Percentiles rank a stretch among this genome's conserved stretches.
Evolutionary conservation across 164 flowering plant species (phyloP).

Genomic region (Berberis thunbergii): DNA sequence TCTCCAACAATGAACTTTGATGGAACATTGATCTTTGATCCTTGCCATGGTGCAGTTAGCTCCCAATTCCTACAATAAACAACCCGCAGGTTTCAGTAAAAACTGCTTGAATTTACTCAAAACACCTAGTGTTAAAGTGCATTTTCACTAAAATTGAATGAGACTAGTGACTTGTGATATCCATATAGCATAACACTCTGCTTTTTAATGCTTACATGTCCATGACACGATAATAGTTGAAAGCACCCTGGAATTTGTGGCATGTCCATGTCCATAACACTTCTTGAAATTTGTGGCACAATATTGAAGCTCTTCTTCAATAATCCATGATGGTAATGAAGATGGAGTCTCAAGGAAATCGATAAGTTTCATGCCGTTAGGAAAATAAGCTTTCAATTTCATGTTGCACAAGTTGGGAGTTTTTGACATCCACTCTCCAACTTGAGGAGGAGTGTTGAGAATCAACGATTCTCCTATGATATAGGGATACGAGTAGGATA

Average conservation of each 20-base stretch:
- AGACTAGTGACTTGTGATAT: constrained; percentile 37
- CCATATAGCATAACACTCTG: constrained; percentile 37
- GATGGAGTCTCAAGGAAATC: constrained; percentile 29
- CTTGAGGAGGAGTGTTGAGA: too few relatives aligned
- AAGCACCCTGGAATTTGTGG: too few relatives aligned
- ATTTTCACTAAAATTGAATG: constrained; percentile 38
- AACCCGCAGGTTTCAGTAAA: background rate
- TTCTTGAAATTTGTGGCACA: constrained; percentile 40
- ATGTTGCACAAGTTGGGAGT: too few relatives aligned
- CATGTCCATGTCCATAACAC: too few relatives aligned
- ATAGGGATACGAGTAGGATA: too few relatives aligned
- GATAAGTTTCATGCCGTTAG: constrained; percentile 32
- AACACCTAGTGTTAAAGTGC: background rate
- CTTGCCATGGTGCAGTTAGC: constrained; percentile 21
- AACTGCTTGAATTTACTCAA: background rate
- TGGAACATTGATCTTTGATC: constrained; percentile 19
- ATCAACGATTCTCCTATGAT: too few relatives aligned
- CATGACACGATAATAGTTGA: too few relatives aligned
- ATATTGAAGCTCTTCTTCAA: constrained; percentile 39
- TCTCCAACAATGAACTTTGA: constrained; percentile 22
- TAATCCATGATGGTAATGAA: constrained; percentile 37
- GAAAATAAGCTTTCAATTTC: too few relatives aligned
- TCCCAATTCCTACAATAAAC: constrained; percentile 11
- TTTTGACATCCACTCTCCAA: too few relatives aligned
- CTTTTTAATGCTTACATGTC: too few relatives aligned